Base-by-base conservation (phyloP, 2,329 filamentous ascomycete genomes). In the Gnomoniopsis sp. region DNA sequence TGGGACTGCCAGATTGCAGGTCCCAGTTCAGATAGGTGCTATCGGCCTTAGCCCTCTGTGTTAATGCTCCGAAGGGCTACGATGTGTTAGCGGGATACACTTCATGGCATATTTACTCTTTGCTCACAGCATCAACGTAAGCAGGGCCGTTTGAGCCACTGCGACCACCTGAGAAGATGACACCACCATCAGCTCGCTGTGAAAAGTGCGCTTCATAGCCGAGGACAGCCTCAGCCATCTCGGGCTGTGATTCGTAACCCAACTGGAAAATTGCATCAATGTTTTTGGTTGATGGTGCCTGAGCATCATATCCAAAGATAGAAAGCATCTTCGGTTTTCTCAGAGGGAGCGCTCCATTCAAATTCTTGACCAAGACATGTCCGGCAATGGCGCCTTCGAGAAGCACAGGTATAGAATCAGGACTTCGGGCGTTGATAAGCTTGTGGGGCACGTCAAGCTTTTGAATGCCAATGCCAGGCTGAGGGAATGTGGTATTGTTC, bases 341-440 rank as follows among this genome's bases (percentile, higher is more conserved):
- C 53, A 93, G 78, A 0, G 90, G 90, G 7, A 93, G 74, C 0
- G 80, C 75, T 8, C 78, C 77, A 49, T 80, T 78, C 2, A 74
- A 75, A 70, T 96, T 95, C 77, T 96, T 96, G 55, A 96, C 77
- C 0, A 96, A 78, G 26, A 93, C 88, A 53, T 88, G 90, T 4
- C 85, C 82, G 8, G 83, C 77, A n/a, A 84, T 75, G 0, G 83
- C 83, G 1, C 81, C 80, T 52, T 82, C 75, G 12, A 85, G 66
- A 1, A 84, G 70, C 0, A 75, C 71, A 0, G 70, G 65, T 48
- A 72, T 74, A 0, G 80, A 77, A 2, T 75, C 70, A 0, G 78
- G 70, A 57, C 79, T 73, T 3, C 79, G 75, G 1, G 79, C 83
- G 62, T 85, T 80, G 19, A 82, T 67, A 33, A 75, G 70, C 2